A percentile compares a stretch with the other conserved stretches of the same genome.
phyloP scores from a whole-genome alignment of 140 eudicot species.

The Bidens hawaiensis region DNA sequence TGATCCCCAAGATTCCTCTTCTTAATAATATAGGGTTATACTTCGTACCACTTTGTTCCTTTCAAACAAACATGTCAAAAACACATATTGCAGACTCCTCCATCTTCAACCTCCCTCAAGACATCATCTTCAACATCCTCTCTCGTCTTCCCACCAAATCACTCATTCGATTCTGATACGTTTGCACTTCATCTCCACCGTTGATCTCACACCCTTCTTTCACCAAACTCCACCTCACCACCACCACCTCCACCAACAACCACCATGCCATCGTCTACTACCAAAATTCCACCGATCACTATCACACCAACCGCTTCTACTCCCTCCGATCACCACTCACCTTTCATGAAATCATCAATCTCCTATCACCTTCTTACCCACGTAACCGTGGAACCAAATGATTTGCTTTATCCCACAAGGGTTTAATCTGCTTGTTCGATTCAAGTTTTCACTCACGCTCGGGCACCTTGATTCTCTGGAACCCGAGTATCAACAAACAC shows the following conservation, averaged over 20 bases:
- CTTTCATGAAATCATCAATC: too few species aligned
- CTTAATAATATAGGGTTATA: too few species aligned
- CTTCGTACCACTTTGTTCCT: too few species aligned
- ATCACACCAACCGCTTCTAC: slow-evolving; percentile 32
- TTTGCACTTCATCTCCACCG: slow-evolving; percentile 20
- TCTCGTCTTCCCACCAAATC: slow-evolving; percentile 34
- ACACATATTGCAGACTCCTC: too few species aligned
- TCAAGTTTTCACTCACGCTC: slow-evolving; percentile 20
- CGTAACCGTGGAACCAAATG: not conserved
- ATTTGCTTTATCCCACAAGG: not conserved
- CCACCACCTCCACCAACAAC: slow-evolving; percentile 5
- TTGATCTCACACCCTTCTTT: slow-evolving; percentile 43
- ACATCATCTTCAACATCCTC: slow-evolving; percentile 39
- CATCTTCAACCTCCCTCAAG: slow-evolving; percentile 39
- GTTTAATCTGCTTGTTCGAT: slow-evolving; percentile 30
- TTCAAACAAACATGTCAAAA: too few species aligned
- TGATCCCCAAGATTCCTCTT: too few species aligned
- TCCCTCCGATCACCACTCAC: slow-evolving; percentile 34
- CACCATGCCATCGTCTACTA: slow-evolving; percentile 21
- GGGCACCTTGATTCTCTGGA: slow-evolving; percentile 36
- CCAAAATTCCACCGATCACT: too few species aligned
- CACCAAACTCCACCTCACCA: slow-evolving; percentile 38
- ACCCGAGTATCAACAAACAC: slow-evolving; percentile 31
- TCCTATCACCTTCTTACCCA: too few species aligned
- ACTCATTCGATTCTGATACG: slow-evolving; percentile 28